Evolutionary conservation across 2,329 filamentous ascomycete species (phyloP).

Genomic region (Ascochyta fabae): DNA sequence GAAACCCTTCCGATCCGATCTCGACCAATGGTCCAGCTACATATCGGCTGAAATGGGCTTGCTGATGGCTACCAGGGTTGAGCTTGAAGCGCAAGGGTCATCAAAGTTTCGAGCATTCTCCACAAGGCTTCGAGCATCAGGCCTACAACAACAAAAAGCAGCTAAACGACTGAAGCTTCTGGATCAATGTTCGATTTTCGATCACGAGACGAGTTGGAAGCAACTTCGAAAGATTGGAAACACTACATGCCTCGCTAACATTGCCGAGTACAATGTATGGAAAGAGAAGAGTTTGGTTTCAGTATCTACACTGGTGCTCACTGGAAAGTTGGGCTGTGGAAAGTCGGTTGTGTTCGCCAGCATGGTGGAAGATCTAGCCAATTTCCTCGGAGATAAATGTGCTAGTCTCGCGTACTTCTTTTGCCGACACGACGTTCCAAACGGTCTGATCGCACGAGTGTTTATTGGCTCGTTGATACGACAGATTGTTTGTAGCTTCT

Average conservation of each 20-base stretch:
- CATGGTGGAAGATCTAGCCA: constrained; percentile 43
- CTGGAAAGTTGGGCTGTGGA: constrained; percentile 53
- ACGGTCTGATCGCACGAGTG: constrained; percentile 32
- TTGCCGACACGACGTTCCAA: constrained; percentile 31
- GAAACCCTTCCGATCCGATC: constrained; percentile 44
- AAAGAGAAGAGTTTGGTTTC: constrained; percentile 23
- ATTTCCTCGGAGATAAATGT: constrained; percentile 3
- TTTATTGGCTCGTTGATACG: constrained; percentile 37
- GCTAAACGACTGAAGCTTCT: constrained; percentile 41
- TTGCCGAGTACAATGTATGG: constrained; percentile 37
- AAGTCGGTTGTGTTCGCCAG: constrained; percentile 57
- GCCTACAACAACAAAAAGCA: constrained; percentile 22
- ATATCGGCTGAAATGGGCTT: constrained; percentile 48
- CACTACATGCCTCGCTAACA: constrained; percentile 31
- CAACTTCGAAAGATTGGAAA: constrained; percentile 51
- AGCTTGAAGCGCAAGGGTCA: constrained; percentile 36
- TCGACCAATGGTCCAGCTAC: constrained; percentile 43
- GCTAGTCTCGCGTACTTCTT: constrained; percentile 37
- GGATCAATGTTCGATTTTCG: constrained; percentile 52
- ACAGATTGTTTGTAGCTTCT: constrained; percentile 45
- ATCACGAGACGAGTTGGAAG: constrained; percentile 53
- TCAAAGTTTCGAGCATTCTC: constrained; percentile 32
- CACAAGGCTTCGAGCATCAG: constrained; percentile 22
- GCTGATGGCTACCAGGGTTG: no score
- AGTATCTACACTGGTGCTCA: constrained; percentile 12